A percentile compares a stretch with the other conserved stretches of the same genome.
These are phyloP conservation scores for Monosporascus sp. DNA, from an alignment of 2,329 filamentous ascomycete species.

Conservation along the genomic window DNA sequence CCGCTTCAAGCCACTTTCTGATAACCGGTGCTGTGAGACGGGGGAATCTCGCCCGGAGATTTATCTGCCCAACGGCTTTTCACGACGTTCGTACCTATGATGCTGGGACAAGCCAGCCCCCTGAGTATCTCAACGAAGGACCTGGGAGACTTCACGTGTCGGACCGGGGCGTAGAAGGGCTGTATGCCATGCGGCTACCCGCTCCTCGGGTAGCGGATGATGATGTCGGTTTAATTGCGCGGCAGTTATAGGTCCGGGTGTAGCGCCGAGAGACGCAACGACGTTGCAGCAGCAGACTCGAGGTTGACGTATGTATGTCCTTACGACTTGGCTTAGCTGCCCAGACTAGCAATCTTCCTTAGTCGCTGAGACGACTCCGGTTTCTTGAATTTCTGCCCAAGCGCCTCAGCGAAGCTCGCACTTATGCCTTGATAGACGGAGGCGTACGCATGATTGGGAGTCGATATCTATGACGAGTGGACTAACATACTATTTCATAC, in stretches of 20 bases:
- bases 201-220: not conserved
- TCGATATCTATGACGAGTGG: too few species aligned
- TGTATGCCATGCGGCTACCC: not conserved
- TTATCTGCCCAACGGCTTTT: not conserved
- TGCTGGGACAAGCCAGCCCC: too few species aligned
- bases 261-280: not conserved
- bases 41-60: conserved; percentile 1
- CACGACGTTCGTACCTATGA: not conserved
- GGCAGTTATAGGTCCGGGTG: not conserved
- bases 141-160: not conserved
- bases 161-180: not conserved
- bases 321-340: too few species aligned
- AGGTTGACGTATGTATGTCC: not conserved
- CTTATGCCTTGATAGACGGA: too few species aligned
- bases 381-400: too few species aligned
- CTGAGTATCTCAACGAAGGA: not conserved
- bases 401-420: too few species aligned
- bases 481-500: too few species aligned
- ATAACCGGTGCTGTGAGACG: not conserved
- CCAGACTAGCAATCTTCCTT: too few species aligned
- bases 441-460: too few species aligned
- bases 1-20: not conserved
- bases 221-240: not conserved
- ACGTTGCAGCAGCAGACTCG: not conserved
- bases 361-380: too few species aligned